A percentile compares a stretch with the other conserved stretches of the same genome.
phyloP scores from a whole-genome alignment of 169 alveolate species.

The Cryptosporidium felis region DNA sequence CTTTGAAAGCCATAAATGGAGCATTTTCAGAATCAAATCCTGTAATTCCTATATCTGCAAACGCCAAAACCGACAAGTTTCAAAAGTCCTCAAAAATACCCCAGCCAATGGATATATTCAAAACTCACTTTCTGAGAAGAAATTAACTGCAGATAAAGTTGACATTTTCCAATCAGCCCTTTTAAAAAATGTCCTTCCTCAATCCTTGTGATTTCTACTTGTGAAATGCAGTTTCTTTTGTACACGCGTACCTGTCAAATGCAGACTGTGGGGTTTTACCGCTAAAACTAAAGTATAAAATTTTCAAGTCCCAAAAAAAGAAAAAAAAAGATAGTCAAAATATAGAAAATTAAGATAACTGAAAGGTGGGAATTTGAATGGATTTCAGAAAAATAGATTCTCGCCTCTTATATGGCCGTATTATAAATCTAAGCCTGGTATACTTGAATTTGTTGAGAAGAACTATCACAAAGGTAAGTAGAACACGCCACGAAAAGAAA shows the following conservation, averaged over 20 bases:
- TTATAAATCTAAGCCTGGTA: not conserved
- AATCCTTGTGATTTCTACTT: not conserved
- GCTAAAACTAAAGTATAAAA: too few species aligned
- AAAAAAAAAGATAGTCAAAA: too few species aligned
- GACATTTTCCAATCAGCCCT: too few species aligned
- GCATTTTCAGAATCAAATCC: slow-evolving; percentile 69
- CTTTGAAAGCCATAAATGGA: slow-evolving; percentile 63
- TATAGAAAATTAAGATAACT: not conserved
- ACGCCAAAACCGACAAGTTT: not conserved
- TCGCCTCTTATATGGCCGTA: not conserved
- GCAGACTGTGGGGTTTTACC: slow-evolving; percentile 49
- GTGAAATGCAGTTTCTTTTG: not conserved
- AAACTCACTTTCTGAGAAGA: slow-evolving; percentile 68
- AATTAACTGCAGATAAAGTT: slow-evolving; percentile 31
- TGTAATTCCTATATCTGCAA: slow-evolving; percentile 52
- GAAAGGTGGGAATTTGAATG: not conserved
- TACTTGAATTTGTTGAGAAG: not conserved
- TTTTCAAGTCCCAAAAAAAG: too few species aligned
- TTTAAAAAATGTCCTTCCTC: not conserved
- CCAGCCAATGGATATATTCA: too few species aligned
- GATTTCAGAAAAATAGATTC: not conserved
- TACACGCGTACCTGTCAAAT: slow-evolving; percentile 5
- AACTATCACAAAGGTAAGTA: slow-evolving; percentile 35
- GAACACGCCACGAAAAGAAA: too few species aligned
- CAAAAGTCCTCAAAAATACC: not conserved